Evolutionary conservation across 805 yeast genomes (phyloP).

Genomic region (Candida alai): DNA sequence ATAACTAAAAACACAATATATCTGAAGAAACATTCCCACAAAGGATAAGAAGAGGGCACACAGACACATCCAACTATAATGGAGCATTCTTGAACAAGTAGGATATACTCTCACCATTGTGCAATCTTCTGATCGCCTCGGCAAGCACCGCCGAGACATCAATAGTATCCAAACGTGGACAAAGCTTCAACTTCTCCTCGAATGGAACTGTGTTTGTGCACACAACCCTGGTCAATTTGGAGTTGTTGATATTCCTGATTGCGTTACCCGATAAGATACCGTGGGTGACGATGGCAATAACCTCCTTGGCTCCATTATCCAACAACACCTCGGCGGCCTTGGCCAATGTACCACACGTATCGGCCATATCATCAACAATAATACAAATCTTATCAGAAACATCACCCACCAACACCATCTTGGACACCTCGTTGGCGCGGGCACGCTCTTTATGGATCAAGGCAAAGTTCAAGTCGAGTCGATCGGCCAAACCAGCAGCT

Average conservation of each 20-base stretch:
- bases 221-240: slow-evolving; percentile 67
- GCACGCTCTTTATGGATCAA: slow-evolving; percentile 95
- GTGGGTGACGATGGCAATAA: slow-evolving; percentile 92
- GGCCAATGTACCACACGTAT: slow-evolving; percentile 94
- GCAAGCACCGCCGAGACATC: slow-evolving; percentile 87
- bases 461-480: slow-evolving; percentile 88
- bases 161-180: slow-evolving; percentile 71
- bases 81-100: slow-evolving; percentile 70
- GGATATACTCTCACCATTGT: slow-evolving; percentile 93
- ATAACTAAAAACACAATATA: not conserved
- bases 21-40: not conserved
- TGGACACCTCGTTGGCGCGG: slow-evolving; percentile 88
- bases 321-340: slow-evolving; percentile 89
- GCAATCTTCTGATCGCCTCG: slow-evolving; percentile 90
- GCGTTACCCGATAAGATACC: slow-evolving; percentile 91
- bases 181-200: slow-evolving; percentile 51
- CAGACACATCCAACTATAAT: no score
- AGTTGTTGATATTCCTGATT: slow-evolving; percentile 60
- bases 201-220: slow-evolving; percentile 95
- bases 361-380: slow-evolving; percentile 96
- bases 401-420: slow-evolving; percentile 96
- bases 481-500: slow-evolving; percentile 91
- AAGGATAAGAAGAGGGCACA: not conserved
- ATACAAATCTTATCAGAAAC: slow-evolving; percentile 80
- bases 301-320: slow-evolving; percentile 76